A percentile compares a stretch with the other conserved stretches of the same genome.
phyloP scores from a whole-genome alignment of 164 flowering plant species.

The Warburgia ugandensis region DNA sequence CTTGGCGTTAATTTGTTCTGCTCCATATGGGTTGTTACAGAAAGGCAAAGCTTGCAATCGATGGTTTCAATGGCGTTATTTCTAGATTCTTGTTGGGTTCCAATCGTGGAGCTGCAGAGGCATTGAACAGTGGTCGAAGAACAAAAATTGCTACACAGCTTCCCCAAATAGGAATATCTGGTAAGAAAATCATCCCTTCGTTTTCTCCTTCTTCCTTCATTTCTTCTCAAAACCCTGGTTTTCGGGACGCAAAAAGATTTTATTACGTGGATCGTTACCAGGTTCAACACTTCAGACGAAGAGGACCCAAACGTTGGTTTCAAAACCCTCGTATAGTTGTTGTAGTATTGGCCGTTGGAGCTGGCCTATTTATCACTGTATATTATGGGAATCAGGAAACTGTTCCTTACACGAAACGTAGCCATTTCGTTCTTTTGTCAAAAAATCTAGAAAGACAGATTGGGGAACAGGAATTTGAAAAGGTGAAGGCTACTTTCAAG shows the following conservation, averaged over 20 bases:
- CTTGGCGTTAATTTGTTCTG: no score
- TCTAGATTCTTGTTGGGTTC: conserved; percentile 12
- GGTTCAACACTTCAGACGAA: conserved; percentile 52
- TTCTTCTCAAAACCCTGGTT: conserved; percentile 14
- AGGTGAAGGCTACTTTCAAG: conserved; percentile 42
- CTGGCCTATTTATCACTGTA: conserved; percentile 51
- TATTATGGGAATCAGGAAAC: conserved; percentile 76
- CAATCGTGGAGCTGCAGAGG: conserved; percentile 11
- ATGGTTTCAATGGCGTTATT: conserved; percentile 9
- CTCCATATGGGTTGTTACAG: conserved; percentile 19
- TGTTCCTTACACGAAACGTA: conserved; percentile 73
- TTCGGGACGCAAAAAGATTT: conserved; percentile 13
- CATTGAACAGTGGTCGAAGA: background rate
- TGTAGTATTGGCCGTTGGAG: conserved; percentile 41
- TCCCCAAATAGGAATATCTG: no score
- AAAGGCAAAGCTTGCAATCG: conserved; percentile 14
- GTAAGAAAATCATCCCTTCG: conserved; percentile 16
- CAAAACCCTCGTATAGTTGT: conserved; percentile 50
- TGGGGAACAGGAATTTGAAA: conserved; percentile 58
- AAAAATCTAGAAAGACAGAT: conserved; percentile 42
- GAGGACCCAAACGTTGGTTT: conserved; percentile 70
- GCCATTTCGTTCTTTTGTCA: conserved; percentile 74
- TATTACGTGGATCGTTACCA: conserved; percentile 62
- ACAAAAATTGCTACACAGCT: no score
- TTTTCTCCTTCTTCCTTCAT: conserved; percentile 14